phyloP scores from a whole-genome alignment of 345 rosid species.

The Euphorbia peplus region DNA sequence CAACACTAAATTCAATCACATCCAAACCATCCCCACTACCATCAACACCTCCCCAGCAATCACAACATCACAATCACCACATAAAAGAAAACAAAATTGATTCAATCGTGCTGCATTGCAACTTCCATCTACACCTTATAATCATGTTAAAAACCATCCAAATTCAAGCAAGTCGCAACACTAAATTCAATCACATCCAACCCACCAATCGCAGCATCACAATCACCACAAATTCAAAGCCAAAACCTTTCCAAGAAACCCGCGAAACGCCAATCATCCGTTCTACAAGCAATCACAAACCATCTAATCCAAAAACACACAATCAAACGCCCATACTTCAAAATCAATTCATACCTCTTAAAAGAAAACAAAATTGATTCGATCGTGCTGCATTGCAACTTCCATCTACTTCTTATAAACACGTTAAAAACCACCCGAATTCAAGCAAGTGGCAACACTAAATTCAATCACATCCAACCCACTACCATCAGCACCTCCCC shows the following conservation, averaged over 20 bases:
- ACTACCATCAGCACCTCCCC: not conserved
- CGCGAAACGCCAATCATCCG: not conserved
- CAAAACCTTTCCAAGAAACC: not conserved
- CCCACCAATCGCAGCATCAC: not conserved
- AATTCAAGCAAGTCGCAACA: constrained; percentile 2
- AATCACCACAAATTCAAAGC: not conserved
- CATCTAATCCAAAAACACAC: not conserved
- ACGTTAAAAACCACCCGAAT: not conserved
- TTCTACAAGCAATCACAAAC: not conserved
- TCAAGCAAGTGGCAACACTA: not conserved
- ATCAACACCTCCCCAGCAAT: not conserved
- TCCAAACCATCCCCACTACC: not conserved
- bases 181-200: not conserved
- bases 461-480: not conserved
- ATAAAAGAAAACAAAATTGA: too few relatives aligned
- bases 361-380: too few relatives aligned
- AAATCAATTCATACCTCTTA: not conserved
- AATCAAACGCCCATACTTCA: constrained; percentile 11
- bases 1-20: constrained; percentile 1
- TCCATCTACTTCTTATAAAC: not conserved
- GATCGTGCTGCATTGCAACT: constrained; percentile 2
- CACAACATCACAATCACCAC: not conserved
- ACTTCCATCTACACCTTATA: not conserved
- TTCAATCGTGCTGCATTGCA: constrained; percentile 4
- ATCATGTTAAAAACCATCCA: not conserved